Base-by-base conservation (phyloP, 768 basidiomycete genomes). In the Paxillus involutus region DNA sequence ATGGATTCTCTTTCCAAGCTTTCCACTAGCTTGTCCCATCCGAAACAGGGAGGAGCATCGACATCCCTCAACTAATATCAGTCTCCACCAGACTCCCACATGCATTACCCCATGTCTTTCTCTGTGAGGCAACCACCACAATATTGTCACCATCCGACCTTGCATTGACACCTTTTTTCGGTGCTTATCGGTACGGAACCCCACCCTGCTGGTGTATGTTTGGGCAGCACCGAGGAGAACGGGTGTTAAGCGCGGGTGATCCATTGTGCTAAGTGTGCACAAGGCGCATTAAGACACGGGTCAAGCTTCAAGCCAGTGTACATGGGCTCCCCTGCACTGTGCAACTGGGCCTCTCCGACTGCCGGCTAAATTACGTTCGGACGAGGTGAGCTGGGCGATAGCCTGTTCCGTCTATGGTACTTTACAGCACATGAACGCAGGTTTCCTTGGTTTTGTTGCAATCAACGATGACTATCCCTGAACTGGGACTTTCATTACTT, bases 311-410 rank as follows among this genome's bases (percentile, higher is more conserved):
- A 21, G 21, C 3, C 21, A 21, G 3, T 21, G 21, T 21, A 21
- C 32, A 85, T 85, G 9, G 83, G 83, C 4, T 61, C 71, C 2
- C 73, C 80, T 3, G 63, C 75, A 1, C 58, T 88, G 5, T 78
- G 68, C 2, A 75, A 84, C 59, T 88, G 85, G 83, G 75, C 80
- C 6, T 77, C 84, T 3, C 80, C 83, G 0, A 75, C 76, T 44
- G 70, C 77, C 3, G 72, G 83, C 53, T 86, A 79, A 62, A 84
- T 88, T 53, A 86, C 86, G 0, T 89, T 87, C 59, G 82, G 82
- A 6, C 70, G 86, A 59, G 86, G 86, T 79, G 52, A 9, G 72
- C 21, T 45, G n/a, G 21, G 37, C 6, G n/a, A n/a, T n/a, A n/a
- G n/a, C n/a, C n/a, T n/a, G n/a, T n/a, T n/a, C n/a, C n/a, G 17